Base-by-base conservation (phyloP, 2,329 filamentous ascomycete genomes). In the Ophiostoma ulmi region DNA sequence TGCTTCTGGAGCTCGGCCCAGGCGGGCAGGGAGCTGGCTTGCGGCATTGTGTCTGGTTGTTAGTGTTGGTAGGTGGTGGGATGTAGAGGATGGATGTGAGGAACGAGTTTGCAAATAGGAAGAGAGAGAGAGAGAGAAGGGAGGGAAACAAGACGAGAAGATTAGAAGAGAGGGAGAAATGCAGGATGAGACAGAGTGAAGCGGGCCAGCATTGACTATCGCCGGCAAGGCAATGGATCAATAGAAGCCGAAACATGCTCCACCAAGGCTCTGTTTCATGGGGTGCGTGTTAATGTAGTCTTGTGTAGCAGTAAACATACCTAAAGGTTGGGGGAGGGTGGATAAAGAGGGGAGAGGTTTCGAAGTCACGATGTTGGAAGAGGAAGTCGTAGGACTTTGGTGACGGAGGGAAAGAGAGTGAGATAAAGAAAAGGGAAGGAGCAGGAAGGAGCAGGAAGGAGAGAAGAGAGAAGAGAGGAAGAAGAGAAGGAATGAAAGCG, bases 1-100 rank as follows among this genome's bases (percentile, higher is more conserved):
- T 98, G 94, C 78, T 92, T 86, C 83, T 97, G 92, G 78, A 99
- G 93, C 79, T 91, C 88, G 80, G 91, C 87, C 94, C 95, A 99
- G 78, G 93, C 90, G 76, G 89, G 85, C 76, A 97, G 90, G 74
- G 93, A 91, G 79, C 89, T 93, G 76, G 94, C 90, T 84, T 96
- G 93, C 76, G 92, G 87, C 88, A 97, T 90, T 75, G 76, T 83
- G 78, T 41, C 11, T 68, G 70, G 52, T 31, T 63, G 58, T 52
- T 52, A 52, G 64, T n/a, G 7, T 67, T 71, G 41, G 17, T n/a
- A 13, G n/a, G 55, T 68, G 55, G 22, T 11, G 35, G 22, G 36
- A 63, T 26, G 44, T 39, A 44, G 67, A 36, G 8, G 66, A 41
- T 58, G 52, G 5, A 13, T 58, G 52, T 11, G 41, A 44, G 55